phyloP scores from a whole-genome alignment of 352 stramenopile species.

The Phytophthora tentaculata region DNA sequence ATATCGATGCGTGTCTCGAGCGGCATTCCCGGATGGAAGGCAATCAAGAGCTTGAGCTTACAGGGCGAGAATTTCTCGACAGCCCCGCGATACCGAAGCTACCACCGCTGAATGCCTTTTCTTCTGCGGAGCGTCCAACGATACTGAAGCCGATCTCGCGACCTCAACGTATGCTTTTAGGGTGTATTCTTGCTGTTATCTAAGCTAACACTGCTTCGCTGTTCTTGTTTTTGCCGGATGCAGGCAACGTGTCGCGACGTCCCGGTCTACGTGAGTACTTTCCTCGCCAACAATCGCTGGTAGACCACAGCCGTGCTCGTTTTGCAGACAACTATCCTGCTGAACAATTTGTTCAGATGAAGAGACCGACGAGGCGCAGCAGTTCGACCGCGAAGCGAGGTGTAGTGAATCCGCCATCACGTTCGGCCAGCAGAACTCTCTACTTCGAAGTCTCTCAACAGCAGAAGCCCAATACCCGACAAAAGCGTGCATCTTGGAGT shows the following conservation, averaged over 20 bases:
- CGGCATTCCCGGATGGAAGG: constrained; percentile 42
- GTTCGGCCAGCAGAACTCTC: constrained; percentile 37
- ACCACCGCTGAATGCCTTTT: constrained; percentile 26
- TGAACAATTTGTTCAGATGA: constrained; percentile 18
- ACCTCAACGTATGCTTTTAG: constrained; percentile 19
- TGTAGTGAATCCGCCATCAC: constrained; percentile 11
- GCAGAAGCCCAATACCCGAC: constrained; percentile 8
- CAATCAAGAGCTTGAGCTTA: constrained; percentile 72
- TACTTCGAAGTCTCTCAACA: constrained; percentile 31
- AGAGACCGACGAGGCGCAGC: constrained; percentile 16
- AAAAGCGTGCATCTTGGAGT: constrained; percentile 50
- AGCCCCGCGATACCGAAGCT: constrained; percentile 52
- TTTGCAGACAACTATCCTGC: constrained; percentile 25
- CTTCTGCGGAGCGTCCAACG: constrained; percentile 18
- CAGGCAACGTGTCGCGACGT: constrained; percentile 30
- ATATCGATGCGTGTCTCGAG: constrained; percentile 55
- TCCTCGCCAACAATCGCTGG: constrained; percentile 27
- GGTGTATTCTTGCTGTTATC: neutral
- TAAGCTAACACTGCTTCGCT: constrained; percentile 8
- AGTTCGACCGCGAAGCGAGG: constrained; percentile 15
- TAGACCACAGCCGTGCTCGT: constrained; percentile 19
- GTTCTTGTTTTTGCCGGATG: neutral
- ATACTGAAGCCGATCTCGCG: constrained; percentile 17
- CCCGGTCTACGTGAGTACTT: constrained; percentile 43
- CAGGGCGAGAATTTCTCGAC: constrained; percentile 64